Evolutionary conservation across 768 basidiomycete species (phyloP).

Genomic region (Dioszegia aurantiaca): DNA sequence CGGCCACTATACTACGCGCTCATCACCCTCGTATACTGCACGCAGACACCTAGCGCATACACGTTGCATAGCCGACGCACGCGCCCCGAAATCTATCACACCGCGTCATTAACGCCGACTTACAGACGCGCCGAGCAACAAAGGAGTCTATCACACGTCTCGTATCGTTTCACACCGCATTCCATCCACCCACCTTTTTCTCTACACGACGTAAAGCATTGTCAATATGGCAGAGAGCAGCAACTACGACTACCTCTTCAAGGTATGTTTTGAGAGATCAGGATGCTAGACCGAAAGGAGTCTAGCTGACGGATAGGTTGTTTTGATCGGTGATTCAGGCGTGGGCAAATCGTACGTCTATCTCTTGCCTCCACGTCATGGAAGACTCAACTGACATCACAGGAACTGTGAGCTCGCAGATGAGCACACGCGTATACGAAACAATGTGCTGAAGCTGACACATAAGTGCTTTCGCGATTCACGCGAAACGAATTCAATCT

Average conservation of each 20-base stretch:
- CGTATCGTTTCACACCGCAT: background rate
- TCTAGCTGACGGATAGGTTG: conserved; percentile 45
- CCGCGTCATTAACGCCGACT: no score
- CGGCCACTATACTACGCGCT: background rate
- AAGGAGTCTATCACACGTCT: no score
- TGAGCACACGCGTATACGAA: no score
- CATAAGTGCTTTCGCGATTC: conserved; percentile 94
- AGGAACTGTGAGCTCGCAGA: conserved; percentile 69
- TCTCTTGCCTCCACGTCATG: background rate
- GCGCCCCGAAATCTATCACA: no score
- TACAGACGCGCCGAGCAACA: no score
- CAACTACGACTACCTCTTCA: conserved; percentile 99
- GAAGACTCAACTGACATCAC: conserved; percentile 4
- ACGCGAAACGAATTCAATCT: conserved; percentile 99
- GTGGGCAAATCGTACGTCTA: conserved; percentile 95
- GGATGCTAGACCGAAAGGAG: background rate
- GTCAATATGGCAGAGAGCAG: conserved; percentile 77
- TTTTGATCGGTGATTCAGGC: conserved; percentile 97
- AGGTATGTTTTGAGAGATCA: conserved; percentile 59
- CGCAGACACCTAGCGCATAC: no score
- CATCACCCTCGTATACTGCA: no score
- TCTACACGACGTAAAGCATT: background rate
- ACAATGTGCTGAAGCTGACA: no score
- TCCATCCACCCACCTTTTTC: background rate
- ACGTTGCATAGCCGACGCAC: no score